Evolutionary conservation across 2,329 filamentous ascomycete species (phyloP), one percentile per base, ranked within the genome.

Genomic region (Stromatinia cepivora): DNA sequence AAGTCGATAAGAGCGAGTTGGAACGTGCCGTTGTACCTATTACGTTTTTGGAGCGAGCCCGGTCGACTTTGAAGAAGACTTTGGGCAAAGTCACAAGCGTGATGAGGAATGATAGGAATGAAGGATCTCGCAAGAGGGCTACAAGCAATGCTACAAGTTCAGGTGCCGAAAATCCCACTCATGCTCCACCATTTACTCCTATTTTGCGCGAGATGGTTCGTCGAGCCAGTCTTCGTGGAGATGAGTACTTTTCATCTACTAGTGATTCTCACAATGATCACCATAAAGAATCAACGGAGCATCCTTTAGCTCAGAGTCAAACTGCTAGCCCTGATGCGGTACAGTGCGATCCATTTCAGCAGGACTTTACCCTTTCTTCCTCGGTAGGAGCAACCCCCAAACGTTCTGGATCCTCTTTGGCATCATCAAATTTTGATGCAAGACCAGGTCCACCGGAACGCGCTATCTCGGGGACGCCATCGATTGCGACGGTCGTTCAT

Each of bases 1-100:
- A 97, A 79, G 92, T 98, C 61, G 94, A 97, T 70, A 93, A 92
- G 73, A 89, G 89, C 77, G 95, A 99, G 80, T 88, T 99, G 76
- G 94, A 93, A 58, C 88, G 89, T 68, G 95, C 95, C 69, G 95
- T 99, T 68, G 90, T 97, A 22, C 94, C 94, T 48, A 88, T 97
- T 64, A 94, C 91, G 10, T 88, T 97, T 72, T 84, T 98, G 28
- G 92, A 97, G 77, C 90, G 93, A 46, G 91, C 95, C 63, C 88
- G 89, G 59, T 96, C 92, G 17, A 92, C 88, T 52, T 86, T 96
- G 63, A 90, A 89, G 80, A 90, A 90, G 77, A 84, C 86, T 5
- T 82, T 89, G 8, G 86, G 83, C 68, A 90, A 89, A 78, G 85
- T 90, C 65, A 88, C 88, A 45, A 74, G 74, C 62, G 77, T 74